Percentiles rank a stretch among this genome's conserved stretches.
Evolutionary conservation across 768 basidiomycete genomes (phyloP).

Genomic region (Rhizopogon salebrosus): DNA sequence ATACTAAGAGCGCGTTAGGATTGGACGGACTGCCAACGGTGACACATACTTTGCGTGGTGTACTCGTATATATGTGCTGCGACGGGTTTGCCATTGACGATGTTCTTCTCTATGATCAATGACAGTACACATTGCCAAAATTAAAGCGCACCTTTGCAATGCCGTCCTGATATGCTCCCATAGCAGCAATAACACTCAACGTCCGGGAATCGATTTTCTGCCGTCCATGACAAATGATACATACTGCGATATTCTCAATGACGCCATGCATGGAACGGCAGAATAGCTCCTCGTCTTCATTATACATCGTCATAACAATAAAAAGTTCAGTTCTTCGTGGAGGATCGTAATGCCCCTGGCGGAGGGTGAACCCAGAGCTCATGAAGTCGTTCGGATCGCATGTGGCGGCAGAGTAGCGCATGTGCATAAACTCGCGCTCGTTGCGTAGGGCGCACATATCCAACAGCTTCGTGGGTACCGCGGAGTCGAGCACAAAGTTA

Average conservation of each 20-base stretch:
- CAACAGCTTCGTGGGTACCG: slow-evolving; percentile 87
- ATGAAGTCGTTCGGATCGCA: slow-evolving; percentile 95
- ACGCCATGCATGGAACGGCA: slow-evolving; percentile 93
- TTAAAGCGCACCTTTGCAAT: slow-evolving; percentile 64
- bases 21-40: not conserved
- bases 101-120: slow-evolving; percentile 37
- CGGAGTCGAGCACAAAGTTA: slow-evolving; percentile 87
- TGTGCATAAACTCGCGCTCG: slow-evolving; percentile 90
- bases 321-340: slow-evolving; percentile 89
- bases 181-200: slow-evolving; percentile 81
- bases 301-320: slow-evolving; percentile 99
- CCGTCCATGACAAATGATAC: slow-evolving; percentile 85
- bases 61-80: slow-evolving; percentile 91
- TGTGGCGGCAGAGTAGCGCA: slow-evolving; percentile 95
- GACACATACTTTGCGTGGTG: slow-evolving; percentile 76
- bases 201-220: slow-evolving; percentile 81
- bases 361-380: slow-evolving; percentile 74
- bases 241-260: slow-evolving; percentile 89
- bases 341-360: slow-evolving; percentile 89
- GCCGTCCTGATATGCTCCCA: slow-evolving; percentile 95
- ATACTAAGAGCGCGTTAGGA: slow-evolving; percentile 42
- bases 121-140: not conserved
- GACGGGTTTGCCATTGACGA: slow-evolving; percentile 79
- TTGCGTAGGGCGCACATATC: slow-evolving; percentile 72
- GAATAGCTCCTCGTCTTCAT: slow-evolving; percentile 89